phyloP scores from a whole-genome alignment of 129 eudicot species.

The Flaveria bidentis region DNA sequence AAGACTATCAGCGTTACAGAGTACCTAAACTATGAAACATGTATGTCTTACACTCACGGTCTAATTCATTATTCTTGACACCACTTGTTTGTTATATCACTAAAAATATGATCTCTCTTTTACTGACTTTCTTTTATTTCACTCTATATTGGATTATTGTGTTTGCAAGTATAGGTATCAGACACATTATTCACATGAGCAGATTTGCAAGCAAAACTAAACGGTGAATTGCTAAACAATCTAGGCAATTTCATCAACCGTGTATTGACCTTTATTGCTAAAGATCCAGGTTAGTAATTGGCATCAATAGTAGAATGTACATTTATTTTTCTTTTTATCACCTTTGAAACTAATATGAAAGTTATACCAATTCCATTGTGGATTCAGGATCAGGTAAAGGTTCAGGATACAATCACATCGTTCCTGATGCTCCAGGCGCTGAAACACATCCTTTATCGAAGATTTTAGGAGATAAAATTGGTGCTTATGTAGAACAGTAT shows the following conservation, averaged over 20 bases:
- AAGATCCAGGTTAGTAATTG: slow-evolving; percentile 46
- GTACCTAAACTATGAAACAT: slow-evolving; percentile 78
- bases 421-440: slow-evolving; percentile 71
- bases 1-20: slow-evolving; percentile 82
- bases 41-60: slow-evolving; percentile 31
- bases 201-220: slow-evolving; percentile 82
- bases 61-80: too few relatives aligned
- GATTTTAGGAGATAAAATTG: slow-evolving; percentile 64
- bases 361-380: slow-evolving; percentile 11
- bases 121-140: neutral
- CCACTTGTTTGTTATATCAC: slow-evolving; percentile 12
- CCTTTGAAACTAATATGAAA: neutral
- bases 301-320: neutral
- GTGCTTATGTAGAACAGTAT: slow-evolving; percentile 59
- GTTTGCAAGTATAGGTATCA: slow-evolving; percentile 53
- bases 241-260: slow-evolving; percentile 84
- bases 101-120: neutral
- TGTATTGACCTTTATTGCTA: slow-evolving; percentile 84
- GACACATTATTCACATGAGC: slow-evolving; percentile 85
- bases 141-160: neutral
- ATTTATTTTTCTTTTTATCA: neutral
- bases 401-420: slow-evolving; percentile 66
- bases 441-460: slow-evolving; percentile 57
- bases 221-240: slow-evolving; percentile 66
- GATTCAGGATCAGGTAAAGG: slow-evolving; percentile 45